These are phyloP conservation scores for Penicillium sp. DNA, from an alignment of 2,329 filamentous ascomycete species.

Conservation along the genomic window DNA sequence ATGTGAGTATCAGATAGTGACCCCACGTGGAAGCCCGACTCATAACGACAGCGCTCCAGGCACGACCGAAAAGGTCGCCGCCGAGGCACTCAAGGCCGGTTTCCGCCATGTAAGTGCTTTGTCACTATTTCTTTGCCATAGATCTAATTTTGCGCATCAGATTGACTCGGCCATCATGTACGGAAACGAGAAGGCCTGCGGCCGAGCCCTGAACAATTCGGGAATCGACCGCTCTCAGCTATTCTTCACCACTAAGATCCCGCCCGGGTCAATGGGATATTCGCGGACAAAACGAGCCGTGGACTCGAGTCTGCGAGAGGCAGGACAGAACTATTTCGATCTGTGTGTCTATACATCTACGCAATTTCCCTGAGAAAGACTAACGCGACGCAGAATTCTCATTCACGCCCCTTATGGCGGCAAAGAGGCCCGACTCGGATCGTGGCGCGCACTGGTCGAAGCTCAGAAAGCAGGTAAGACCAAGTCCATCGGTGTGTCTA, in stretches of 20 bases:
- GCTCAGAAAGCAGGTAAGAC: slow-evolving; percentile 70
- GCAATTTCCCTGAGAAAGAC: not conserved
- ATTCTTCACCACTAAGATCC: slow-evolving; percentile 78
- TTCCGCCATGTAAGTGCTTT: slow-evolving; percentile 31
- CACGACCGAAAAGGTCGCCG: slow-evolving; percentile 24
- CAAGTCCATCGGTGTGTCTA: slow-evolving; percentile 70
- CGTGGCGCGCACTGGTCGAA: slow-evolving; percentile 75
- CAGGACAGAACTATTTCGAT: slow-evolving; percentile 72
- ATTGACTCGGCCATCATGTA: slow-evolving; percentile 65
- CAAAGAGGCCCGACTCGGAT: slow-evolving; percentile 63
- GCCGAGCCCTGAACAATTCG: slow-evolving; percentile 60
- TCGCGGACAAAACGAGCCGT: slow-evolving; percentile 67
- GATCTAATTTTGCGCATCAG: slow-evolving; percentile 11
- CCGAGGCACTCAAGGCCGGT: slow-evolving; percentile 29
- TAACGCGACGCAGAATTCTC: slow-evolving; percentile 48
- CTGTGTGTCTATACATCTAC: slow-evolving; percentile 45
- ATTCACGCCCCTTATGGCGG: slow-evolving; percentile 79
- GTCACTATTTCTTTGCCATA: not conserved
- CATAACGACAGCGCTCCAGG: slow-evolving; percentile 23
- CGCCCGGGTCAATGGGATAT: slow-evolving; percentile 63
- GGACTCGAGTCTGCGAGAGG: slow-evolving; percentile 57
- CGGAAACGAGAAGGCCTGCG: slow-evolving; percentile 69
- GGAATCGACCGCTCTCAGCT: slow-evolving; percentile 65
- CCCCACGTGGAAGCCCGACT: not conserved
- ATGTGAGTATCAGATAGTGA: slow-evolving; percentile 21